These are phyloP conservation scores for Tetrapisispora namnaoensis DNA, from an alignment of 805 yeast species.

Conservation along the genomic window DNA sequence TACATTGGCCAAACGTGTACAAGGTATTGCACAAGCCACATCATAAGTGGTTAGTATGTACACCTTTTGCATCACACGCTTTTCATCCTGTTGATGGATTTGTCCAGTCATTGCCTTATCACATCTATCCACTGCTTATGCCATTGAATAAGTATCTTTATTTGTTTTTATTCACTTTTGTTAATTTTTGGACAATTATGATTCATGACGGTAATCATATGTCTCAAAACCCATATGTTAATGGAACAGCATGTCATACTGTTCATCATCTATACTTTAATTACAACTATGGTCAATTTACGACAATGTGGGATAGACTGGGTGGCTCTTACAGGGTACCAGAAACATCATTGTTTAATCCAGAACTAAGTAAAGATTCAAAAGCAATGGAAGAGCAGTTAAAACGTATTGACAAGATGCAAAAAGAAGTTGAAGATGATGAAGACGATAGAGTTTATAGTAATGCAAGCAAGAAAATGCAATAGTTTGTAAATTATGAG, in stretches of 20 bases:
- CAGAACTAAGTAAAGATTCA: constrained; percentile 43
- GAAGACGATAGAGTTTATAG: constrained; percentile 64
- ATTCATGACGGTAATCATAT: constrained; percentile 95
- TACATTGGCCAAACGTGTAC: constrained; percentile 88
- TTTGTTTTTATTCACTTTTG: constrained; percentile 73
- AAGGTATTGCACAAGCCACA: constrained; percentile 88
- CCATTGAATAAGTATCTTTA: constrained; percentile 85
- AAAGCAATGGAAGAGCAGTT: constrained; percentile 59
- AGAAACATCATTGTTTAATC: constrained; percentile 73
- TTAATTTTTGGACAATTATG: constrained; percentile 97
- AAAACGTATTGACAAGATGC: constrained; percentile 65
- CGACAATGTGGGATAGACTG: constrained; percentile 94
- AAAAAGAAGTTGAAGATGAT: constrained; percentile 69
- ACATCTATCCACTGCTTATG: constrained; percentile 80
- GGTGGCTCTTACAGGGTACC: constrained; percentile 92
- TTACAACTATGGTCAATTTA: constrained; percentile 96
- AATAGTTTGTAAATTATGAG: neutral
- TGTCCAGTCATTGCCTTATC: constrained; percentile 86
- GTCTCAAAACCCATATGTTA: constrained; percentile 85
- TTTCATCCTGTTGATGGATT: constrained; percentile 98
- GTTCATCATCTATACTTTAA: constrained; percentile 93
- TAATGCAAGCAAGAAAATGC: neutral
- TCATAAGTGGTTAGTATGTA: constrained; percentile 97
- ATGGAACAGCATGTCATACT: constrained; percentile 99
- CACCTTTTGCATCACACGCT: constrained; percentile 97